Evolutionary conservation across 768 basidiomycete genomes (phyloP).

Genomic region (Lactarius indigo): DNA sequence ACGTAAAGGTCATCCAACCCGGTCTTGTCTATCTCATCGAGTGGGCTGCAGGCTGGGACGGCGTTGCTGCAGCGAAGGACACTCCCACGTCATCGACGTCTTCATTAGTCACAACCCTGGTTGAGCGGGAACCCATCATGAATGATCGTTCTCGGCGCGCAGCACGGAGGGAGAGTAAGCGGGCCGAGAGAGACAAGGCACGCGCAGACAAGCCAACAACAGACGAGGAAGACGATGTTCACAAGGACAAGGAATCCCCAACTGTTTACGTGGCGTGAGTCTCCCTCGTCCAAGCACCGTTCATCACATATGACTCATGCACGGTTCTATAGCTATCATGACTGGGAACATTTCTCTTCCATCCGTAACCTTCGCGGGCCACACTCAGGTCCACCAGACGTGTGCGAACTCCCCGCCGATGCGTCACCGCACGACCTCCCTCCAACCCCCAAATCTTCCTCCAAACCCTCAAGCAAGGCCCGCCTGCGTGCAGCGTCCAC

Average conservation of each 20-base stretch:
- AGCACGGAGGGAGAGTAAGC: slow-evolving; percentile 39
- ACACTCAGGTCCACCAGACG: slow-evolving; percentile 67
- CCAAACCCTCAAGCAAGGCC: slow-evolving; percentile 30
- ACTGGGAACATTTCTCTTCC: slow-evolving; percentile 95
- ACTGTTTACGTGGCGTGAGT: slow-evolving; percentile 81
- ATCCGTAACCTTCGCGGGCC: slow-evolving; percentile 85
- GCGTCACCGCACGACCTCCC: slow-evolving; percentile 32
- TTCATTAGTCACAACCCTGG: slow-evolving; percentile 28
- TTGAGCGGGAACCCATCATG: slow-evolving; percentile 28
- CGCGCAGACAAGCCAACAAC: slow-evolving; percentile 19
- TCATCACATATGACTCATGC: neutral
- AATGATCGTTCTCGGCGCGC: slow-evolving; percentile 46
- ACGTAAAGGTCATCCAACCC: slow-evolving; percentile 92
- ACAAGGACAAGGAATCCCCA: slow-evolving; percentile 35
- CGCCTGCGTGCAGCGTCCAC: slow-evolving; percentile 19
- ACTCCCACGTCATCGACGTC: slow-evolving; percentile 27
- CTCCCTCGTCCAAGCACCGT: slow-evolving; percentile 20
- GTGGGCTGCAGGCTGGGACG: slow-evolving; percentile 61
- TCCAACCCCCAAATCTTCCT: slow-evolving; percentile 30
- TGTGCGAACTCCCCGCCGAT: slow-evolving; percentile 47
- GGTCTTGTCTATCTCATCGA: slow-evolving; percentile 89
- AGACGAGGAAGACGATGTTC: slow-evolving; percentile 30
- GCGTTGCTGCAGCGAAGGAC: slow-evolving; percentile 23
- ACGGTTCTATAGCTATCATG: slow-evolving; percentile 60
- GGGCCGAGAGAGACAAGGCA: slow-evolving; percentile 31